Evolutionary conservation across 441 rosid genomes (phyloP).

Genomic region (Mallotus japonicus): DNA sequence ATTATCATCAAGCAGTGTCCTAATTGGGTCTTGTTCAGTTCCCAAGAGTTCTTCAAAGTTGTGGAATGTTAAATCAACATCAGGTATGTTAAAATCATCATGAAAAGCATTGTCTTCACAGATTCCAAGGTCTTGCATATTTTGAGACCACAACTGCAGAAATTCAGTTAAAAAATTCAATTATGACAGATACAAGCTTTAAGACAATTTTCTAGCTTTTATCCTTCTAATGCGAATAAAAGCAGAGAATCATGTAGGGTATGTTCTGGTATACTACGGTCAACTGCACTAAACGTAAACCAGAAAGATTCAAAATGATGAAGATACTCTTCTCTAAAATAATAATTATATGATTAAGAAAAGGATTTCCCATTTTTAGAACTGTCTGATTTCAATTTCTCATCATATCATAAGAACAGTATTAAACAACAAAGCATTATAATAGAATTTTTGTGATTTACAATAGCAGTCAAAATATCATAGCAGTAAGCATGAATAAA

Average conservation of each 20-base stretch:
- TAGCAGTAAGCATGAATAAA: neutral
- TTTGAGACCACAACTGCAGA: slow-evolving; percentile 74
- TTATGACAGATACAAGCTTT: neutral
- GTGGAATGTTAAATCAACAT: slow-evolving; percentile 66
- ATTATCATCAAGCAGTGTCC: slow-evolving; percentile 31
- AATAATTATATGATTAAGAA: too few relatives aligned
- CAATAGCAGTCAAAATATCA: neutral
- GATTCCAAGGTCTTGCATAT: slow-evolving; percentile 79
- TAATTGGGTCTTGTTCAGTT: slow-evolving; percentile 44
- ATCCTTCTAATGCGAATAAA: neutral
- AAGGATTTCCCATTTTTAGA: neutral
- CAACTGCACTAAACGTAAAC: neutral
- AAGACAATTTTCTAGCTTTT: too few relatives aligned
- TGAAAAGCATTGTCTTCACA: slow-evolving; percentile 55
- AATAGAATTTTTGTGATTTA: neutral
- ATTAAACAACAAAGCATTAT: neutral
- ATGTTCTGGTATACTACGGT: neutral
- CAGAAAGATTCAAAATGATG: slow-evolving; percentile 1
- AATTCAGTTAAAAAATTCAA: neutral
- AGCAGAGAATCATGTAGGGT: neutral
- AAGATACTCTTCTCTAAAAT: neutral
- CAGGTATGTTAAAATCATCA: slow-evolving; percentile 69
- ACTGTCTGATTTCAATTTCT: neutral
- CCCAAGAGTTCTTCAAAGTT: slow-evolving; percentile 80
- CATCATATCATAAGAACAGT: slow-evolving; percentile 1